A percentile compares a stretch with the other conserved stretches of the same genome.
Conservation (phyloP, 2,329 filamentous ascomycete species). For the Ceratocystis cacaofunesta region DNA sequence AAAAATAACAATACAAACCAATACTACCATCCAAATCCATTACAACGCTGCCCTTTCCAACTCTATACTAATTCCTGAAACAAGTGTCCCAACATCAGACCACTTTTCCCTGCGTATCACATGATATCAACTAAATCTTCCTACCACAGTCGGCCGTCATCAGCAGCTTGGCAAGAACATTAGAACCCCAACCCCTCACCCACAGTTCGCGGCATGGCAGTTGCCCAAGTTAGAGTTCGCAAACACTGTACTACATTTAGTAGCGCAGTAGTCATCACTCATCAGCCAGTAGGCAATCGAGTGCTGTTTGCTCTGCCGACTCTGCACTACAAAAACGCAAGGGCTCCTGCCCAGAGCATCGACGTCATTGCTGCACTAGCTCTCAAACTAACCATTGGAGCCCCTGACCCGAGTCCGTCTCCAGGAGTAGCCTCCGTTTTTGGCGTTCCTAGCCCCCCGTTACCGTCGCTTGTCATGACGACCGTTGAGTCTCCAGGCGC, state of each 20-base stretch:
- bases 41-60: slow-evolving; percentile 1
- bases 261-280: background rate
- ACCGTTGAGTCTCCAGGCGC: slow-evolving; percentile 36
- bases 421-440: slow-evolving; percentile 22
- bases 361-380: slow-evolving; percentile 13
- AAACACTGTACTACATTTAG: background rate
- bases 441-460: slow-evolving; percentile 21
- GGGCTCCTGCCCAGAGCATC: background rate
- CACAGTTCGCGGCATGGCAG: background rate
- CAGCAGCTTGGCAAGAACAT: background rate
- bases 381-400: slow-evolving; percentile 22
- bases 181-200: background rate
- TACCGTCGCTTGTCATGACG: slow-evolving; percentile 20
- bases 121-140: background rate
- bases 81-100: background rate
- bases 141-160: too few relatives aligned
- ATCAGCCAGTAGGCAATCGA: background rate
- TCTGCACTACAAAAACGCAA: slow-evolving; percentile 6
- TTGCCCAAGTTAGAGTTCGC: background rate
- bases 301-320: background rate
- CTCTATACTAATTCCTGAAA: background rate
- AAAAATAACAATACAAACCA: background rate
- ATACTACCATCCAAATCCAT: background rate
- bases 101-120: background rate
- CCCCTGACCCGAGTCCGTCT: slow-evolving; percentile 25